Evolutionary conservation across 148 eudicot species (phyloP), one percentile per base, ranked within the genome.

Genomic region (Nyssa sinensis): DNA sequence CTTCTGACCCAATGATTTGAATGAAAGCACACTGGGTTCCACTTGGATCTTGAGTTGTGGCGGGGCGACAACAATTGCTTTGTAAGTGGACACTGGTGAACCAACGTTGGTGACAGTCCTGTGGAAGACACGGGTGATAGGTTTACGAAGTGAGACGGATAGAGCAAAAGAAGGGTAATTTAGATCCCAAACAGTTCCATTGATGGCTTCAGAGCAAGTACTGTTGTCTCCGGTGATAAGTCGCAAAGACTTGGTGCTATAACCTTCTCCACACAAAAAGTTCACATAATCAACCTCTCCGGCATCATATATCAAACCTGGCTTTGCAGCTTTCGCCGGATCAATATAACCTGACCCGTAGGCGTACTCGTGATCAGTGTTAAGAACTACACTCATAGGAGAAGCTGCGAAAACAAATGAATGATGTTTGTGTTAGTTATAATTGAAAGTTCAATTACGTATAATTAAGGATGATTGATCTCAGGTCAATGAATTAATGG

Each of bases 61-160:
- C 2, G 65, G 66, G 28, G 27, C 8, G 1, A 11, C 69, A 17
- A 79, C 69, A n/a, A 11, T 13, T 11, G 64, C 74, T 5, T n/a
- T 60, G 62, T 84, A 81, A 0, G 69, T 66, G 7, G 81, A 84
- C 17, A 29, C 32, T 6, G 86, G 71, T 3, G 86, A 64, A 4
- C 89, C 86, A 53, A 86, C 83, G 27, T 86, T 86, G 5, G 89
- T 86, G 4, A 86, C 89, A 0, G 75, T 81, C 31, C 89, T 66
- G 7, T 70, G 59, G 66, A 78, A 86, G 5, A 63, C 53, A 3
- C 68, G 78, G 0, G 24, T 72, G 30, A 78, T 12, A 76, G 41
- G 79, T 53, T 31, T 74, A 62, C 21, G 29, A 67, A n/a, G 31
- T 63, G 34, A 70, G 14, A 28, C 69, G 32, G 23, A 27, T 4